These are phyloP conservation scores for Rhododendron henanense DNA, from an alignment of 148 eudicot genomes.

Conservation along the genomic window DNA sequence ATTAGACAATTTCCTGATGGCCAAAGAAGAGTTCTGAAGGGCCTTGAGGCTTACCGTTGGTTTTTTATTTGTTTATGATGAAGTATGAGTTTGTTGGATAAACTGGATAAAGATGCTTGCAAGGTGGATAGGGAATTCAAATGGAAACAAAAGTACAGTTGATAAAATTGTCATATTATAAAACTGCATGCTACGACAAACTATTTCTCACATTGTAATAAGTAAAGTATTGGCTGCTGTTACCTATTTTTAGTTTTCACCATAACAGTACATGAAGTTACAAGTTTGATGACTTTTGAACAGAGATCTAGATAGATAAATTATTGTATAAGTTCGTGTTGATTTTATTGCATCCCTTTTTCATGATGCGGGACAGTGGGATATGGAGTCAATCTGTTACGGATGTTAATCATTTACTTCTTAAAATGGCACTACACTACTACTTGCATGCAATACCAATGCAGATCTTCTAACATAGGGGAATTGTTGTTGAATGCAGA, in stretches of 20 bases:
- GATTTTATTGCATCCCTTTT: background rate
- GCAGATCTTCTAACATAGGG: conserved; percentile 1
- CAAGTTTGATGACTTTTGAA: background rate
- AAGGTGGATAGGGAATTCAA: background rate
- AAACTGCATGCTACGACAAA: background rate
- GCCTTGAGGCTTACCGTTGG: background rate
- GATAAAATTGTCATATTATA: background rate
- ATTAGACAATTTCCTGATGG: background rate
- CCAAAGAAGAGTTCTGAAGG: background rate
- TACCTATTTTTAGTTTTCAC: background rate
- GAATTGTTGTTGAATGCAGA: conserved; percentile 33
- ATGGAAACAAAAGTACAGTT: background rate
- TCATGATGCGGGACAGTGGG: background rate
- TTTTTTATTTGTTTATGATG: background rate
- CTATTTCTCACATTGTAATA: background rate
- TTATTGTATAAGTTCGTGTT: background rate
- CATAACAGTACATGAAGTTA: background rate
- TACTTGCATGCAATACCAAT: background rate
- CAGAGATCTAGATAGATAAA: background rate
- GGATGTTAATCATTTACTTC: background rate
- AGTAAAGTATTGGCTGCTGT: background rate
- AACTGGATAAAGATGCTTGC: background rate
- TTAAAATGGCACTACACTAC: background rate
- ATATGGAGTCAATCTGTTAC: background rate
- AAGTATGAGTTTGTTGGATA: background rate